Conservation (phyloP, 148 eudicot genomes). For the Oxyria digyna region DNA sequence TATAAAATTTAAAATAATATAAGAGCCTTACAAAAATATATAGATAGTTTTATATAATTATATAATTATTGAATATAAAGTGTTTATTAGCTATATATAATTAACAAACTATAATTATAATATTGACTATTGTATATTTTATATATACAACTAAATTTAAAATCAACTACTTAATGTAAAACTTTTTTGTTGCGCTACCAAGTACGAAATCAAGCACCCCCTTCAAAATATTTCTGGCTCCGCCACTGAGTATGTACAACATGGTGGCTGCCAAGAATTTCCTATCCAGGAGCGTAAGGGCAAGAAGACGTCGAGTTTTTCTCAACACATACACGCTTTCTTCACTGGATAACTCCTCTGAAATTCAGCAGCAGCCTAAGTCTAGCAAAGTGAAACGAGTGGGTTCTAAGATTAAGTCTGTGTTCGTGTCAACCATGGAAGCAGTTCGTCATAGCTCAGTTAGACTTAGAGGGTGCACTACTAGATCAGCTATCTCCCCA, state of each 20-base stretch:
- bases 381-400: conserved; percentile 19
- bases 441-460: conserved; percentile 11
- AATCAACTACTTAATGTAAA: too few species aligned
- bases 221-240: too few species aligned
- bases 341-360: conserved; percentile 4
- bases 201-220: too few species aligned
- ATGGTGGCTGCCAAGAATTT: conserved; percentile 13
- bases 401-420: conserved; percentile 19
- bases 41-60: too few species aligned
- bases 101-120: too few species aligned
- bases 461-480: conserved; percentile 12
- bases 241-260: neutral
- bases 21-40: too few species aligned
- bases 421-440: conserved; percentile 6
- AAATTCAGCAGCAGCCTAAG: conserved; percentile 5
- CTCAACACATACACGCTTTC: conserved; percentile 35
- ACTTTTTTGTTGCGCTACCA: too few species aligned
- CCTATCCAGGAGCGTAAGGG: conserved; percentile 31
- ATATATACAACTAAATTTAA: too few species aligned
- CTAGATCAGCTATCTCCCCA: conserved; percentile 15
- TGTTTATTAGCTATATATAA: too few species aligned
- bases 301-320: conserved; percentile 33
- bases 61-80: too few species aligned
- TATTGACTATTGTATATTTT: too few species aligned
- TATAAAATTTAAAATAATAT: too few species aligned